Evolutionary conservation across 2,329 filamentous ascomycete species (phyloP), one percentile per base, ranked within the genome.

Genomic region (Septoria linicola): DNA sequence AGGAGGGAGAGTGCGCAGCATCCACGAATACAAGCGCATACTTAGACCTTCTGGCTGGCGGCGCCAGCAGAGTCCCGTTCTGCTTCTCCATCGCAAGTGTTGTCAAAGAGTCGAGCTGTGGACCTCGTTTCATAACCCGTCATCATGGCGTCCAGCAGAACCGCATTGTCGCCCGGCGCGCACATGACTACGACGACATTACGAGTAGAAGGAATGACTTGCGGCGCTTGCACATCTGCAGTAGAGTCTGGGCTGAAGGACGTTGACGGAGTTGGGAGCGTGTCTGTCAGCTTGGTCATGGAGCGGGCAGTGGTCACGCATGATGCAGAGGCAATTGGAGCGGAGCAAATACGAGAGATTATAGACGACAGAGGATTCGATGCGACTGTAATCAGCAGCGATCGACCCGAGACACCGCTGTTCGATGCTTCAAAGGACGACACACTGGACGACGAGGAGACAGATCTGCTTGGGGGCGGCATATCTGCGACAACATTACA

Each of bases 361-460:
- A 92, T 96, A 59, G 89, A 96, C 63, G 90, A 96, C 69, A 80
- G 89, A 60, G 91, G 91, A 1, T 97, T 96, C 69, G 92, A 96
- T 63, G 90, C 89, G 41, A 82, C 90, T 59, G 61, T 70, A 13
- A 50, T 70, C 41, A 61, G 53, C 49, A 65, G 65, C 16, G 66
- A 69, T 54, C 35, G 51, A 23, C 65, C 66, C 6, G 59, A 59
- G 8, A 30, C 43, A 31, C 41, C 54, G 7, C 31, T 59, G 17
- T 62, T 64, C 35, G 61, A 65, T 49, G 54, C 37, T 7, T 53
- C 54, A 17, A 51, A 57, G 8, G 59, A 61, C 32, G 54, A 56
- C n/a, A 25, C 19, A 3, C 31, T 39, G 42, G 56, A 54, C 11
- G 56, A 54, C 11, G 58, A 60, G 17, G 59, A 60, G 10, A 56